Evolutionary conservation across 2,329 filamentous ascomycete genomes (phyloP).

Genomic region (Fusarium pseudonygamai): DNA sequence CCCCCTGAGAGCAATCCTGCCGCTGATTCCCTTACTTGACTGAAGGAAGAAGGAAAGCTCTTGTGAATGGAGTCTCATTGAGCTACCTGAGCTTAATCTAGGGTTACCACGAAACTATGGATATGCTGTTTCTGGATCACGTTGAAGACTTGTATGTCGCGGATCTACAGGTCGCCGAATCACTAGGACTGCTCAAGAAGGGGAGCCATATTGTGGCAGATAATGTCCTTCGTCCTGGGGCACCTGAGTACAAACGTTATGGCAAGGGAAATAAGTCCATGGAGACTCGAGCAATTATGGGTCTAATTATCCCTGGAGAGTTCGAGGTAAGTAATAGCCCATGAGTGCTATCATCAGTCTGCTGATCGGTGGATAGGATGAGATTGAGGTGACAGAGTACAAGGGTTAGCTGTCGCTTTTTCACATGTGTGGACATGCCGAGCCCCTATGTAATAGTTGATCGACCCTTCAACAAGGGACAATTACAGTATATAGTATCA

Average conservation of each 20-base stretch:
- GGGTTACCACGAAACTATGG: no score
- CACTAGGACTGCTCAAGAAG: not conserved
- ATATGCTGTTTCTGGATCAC: not conserved
- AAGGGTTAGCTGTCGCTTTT: not conserved
- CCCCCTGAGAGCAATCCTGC: no score
- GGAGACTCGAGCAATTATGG: not conserved
- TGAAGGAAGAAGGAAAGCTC: not conserved
- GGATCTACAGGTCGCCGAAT: not conserved
- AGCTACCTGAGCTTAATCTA: no score
- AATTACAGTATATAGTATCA: no score
- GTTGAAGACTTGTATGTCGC: not conserved
- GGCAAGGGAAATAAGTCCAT: not conserved
- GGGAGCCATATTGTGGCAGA: not conserved
- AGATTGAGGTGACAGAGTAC: not conserved
- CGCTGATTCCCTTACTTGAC: not conserved
- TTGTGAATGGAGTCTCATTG: no score
- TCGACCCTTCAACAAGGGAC: not conserved
- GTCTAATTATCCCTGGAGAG: not conserved
- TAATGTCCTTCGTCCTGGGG: not conserved
- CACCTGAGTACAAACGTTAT: not conserved
- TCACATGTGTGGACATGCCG: not conserved
- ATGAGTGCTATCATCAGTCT: not conserved
- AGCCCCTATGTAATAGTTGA: accelerated
- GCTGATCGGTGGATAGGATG: not conserved
- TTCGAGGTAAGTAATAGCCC: not conserved